A percentile compares a stretch with the other conserved stretches of the same genome.
Evolutionary conservation across 2,329 filamentous ascomycete species (phyloP).

Genomic region (Trichocomaceae sp.): DNA sequence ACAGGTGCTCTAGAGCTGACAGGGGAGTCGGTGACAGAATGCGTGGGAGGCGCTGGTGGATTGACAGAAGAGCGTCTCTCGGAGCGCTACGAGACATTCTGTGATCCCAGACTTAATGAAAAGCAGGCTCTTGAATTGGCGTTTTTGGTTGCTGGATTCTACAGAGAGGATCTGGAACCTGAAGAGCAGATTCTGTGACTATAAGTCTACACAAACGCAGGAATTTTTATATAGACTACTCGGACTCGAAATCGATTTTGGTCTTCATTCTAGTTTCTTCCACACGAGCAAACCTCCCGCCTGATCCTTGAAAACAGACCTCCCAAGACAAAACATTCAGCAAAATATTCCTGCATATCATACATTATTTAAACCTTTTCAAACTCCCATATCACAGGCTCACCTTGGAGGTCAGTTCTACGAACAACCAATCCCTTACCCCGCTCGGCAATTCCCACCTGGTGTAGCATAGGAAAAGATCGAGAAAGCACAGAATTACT

Average conservation of each 20-base stretch:
- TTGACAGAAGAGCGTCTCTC: conserved; percentile 82
- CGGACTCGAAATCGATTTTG: neutral
- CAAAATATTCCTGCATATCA: neutral
- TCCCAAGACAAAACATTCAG: too few relatives aligned
- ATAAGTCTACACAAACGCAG: neutral
- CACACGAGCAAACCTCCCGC: too few relatives aligned
- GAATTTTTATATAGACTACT: neutral
- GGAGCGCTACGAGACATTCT: conserved; percentile 91
- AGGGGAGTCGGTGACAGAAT: conserved; percentile 93
- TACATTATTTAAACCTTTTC: neutral
- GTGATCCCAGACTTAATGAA: conserved; percentile 91
- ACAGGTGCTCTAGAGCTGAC: too few relatives aligned
- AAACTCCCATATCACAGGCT: neutral
- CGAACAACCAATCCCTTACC: neutral
- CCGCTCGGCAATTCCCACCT: neutral
- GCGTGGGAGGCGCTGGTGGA: conserved; percentile 80
- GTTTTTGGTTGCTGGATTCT: conserved; percentile 85
- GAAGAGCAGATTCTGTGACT: conserved; percentile 1
- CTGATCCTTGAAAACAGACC: too few relatives aligned
- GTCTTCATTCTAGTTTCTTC: neutral
- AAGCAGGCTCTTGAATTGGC: conserved; percentile 95
- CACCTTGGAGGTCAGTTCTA: neutral
- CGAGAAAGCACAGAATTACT: neutral
- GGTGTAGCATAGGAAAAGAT: neutral
- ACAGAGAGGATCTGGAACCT: conserved; percentile 42